phyloP scores from a whole-genome alignment of 345 rosid genomes.

The Lepidium sativum region DNA sequence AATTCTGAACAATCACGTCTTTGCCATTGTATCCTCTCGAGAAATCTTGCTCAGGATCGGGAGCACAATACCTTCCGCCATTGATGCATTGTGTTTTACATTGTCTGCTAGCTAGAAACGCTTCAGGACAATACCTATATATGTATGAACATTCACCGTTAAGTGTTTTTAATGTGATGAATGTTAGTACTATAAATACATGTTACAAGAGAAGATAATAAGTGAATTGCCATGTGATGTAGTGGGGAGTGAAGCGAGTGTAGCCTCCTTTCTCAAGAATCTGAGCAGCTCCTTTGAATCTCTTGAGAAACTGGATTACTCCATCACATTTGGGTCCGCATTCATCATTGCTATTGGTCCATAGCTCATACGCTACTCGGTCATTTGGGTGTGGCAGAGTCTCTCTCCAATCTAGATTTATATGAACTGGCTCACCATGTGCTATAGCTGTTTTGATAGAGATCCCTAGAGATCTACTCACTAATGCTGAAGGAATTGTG shows the following conservation, averaged over 20 bases:
- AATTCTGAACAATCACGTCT: constrained; percentile 47
- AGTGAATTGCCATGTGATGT: constrained; percentile 40
- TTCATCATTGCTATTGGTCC: constrained; percentile 54
- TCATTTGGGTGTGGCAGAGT: constrained; percentile 55
- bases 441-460: constrained; percentile 50
- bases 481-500: constrained; percentile 88
- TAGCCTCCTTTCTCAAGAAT: constrained; percentile 51
- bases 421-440: constrained; percentile 27
- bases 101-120: constrained; percentile 46
- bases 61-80: constrained; percentile 53
- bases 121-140: constrained; percentile 37
- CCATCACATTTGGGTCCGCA: constrained; percentile 51
- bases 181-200: neutral
- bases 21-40: constrained; percentile 47
- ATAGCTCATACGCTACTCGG: constrained; percentile 50
- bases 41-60: constrained; percentile 56
- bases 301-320: constrained; percentile 42
- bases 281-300: constrained; percentile 58
- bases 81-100: constrained; percentile 53
- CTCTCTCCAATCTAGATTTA: constrained; percentile 49
- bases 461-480: constrained; percentile 66
- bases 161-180: neutral
- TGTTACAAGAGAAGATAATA: neutral
- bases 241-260: constrained; percentile 56
- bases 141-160: neutral